These are phyloP conservation scores for Colletotrichum simmondsii DNA, from an alignment of 2,329 filamentous ascomycete species.

Conservation along the genomic window DNA sequence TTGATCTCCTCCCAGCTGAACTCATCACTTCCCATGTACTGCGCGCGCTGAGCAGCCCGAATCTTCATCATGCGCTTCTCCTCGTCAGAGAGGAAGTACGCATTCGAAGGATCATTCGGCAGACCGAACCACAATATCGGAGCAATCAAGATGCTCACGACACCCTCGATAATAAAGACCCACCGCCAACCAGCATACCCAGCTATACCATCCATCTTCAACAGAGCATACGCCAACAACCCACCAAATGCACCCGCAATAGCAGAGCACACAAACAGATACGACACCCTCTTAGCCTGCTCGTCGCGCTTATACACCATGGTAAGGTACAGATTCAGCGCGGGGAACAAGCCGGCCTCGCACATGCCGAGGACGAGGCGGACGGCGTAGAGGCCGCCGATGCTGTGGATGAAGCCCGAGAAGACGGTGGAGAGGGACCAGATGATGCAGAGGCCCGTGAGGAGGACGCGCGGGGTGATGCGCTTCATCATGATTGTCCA, in stretches of 20 bases:
- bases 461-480: constrained; percentile 44
- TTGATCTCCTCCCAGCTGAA: constrained; percentile 62
- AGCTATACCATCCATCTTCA: constrained; percentile 55
- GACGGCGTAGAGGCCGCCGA: constrained; percentile 53
- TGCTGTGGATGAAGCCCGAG: constrained; percentile 56
- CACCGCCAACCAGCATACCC: constrained; percentile 53
- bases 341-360: constrained; percentile 61
- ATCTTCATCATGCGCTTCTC: constrained; percentile 62
- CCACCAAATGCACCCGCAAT: constrained; percentile 54
- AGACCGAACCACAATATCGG: constrained; percentile 57
- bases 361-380: constrained; percentile 59
- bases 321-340: constrained; percentile 51
- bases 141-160: constrained; percentile 54
- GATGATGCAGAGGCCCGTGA: constrained; percentile 44
- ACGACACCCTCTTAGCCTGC: constrained; percentile 42
- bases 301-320: constrained; percentile 51
- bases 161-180: constrained; percentile 63
- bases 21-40: constrained; percentile 60
- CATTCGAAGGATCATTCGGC: constrained; percentile 56
- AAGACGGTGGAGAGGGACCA: constrained; percentile 62
- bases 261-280: constrained; percentile 62
- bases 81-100: constrained; percentile 59
- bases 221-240: constrained; percentile 58
- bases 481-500: constrained; percentile 45
- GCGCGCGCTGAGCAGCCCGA: constrained; percentile 53